Percentiles rank a stretch among this genome's conserved stretches.
phyloP scores from a whole-genome alignment of 768 basidiomycete genomes.

The Pulveroboletus sp. region DNA sequence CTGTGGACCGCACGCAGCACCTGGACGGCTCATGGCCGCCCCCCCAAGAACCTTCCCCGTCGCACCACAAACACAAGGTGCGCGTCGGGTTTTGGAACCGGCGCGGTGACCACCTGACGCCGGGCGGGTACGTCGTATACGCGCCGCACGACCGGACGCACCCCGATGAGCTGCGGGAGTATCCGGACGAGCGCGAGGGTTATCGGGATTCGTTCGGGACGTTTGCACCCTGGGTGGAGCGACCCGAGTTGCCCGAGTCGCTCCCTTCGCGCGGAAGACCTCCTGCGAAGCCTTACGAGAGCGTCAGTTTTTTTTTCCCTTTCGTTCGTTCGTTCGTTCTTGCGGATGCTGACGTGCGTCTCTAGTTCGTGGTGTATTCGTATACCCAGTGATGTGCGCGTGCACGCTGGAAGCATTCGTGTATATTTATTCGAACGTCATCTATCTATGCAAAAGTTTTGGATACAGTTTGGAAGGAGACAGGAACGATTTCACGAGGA shows the following conservation, averaged over 20 bases:
- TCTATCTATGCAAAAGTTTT: slow-evolving; percentile 9
- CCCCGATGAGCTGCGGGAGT: slow-evolving; percentile 56
- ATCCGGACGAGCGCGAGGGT: slow-evolving; percentile 52
- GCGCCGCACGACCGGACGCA: slow-evolving; percentile 54
- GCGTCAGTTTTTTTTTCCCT: slow-evolving; percentile 34
- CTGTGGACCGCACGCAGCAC: slow-evolving; percentile 22
- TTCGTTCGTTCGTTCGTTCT: not conserved
- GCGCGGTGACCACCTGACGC: slow-evolving; percentile 69
- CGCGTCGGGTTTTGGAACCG: slow-evolving; percentile 69
- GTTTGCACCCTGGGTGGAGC: slow-evolving; percentile 39
- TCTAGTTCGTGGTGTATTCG: slow-evolving; percentile 41
- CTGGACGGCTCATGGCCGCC: slow-evolving; percentile 28
- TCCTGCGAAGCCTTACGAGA: slow-evolving; percentile 54
- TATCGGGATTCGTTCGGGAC: slow-evolving; percentile 53
- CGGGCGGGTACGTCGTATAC: slow-evolving; percentile 56
- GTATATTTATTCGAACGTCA: slow-evolving; percentile 21
- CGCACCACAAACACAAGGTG: slow-evolving; percentile 29
- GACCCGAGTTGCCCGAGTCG: slow-evolving; percentile 60
- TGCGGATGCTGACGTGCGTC: not conserved
- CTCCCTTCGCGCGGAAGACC: slow-evolving; percentile 53
- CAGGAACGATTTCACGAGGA: too few relatives aligned
- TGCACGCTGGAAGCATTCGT: not conserved
- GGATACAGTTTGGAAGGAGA: not conserved
- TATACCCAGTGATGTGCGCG: slow-evolving; percentile 23
- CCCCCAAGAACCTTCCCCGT: slow-evolving; percentile 28